phyloP scores from a whole-genome alignment of 768 basidiomycete species.

The Boletellus emodensis region DNA sequence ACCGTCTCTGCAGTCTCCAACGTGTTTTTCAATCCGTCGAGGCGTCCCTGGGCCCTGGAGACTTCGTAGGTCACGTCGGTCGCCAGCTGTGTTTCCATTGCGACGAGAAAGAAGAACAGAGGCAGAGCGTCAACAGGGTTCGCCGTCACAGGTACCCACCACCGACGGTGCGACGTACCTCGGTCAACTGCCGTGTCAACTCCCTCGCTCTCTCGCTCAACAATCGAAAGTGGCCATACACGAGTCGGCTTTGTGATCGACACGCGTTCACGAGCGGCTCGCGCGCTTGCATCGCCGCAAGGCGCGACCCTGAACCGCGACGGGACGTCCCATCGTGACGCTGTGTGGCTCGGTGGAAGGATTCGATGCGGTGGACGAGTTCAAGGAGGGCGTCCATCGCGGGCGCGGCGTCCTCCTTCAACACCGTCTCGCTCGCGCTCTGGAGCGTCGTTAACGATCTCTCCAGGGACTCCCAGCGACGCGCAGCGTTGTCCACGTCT shows the following conservation, averaged over 20 bases:
- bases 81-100: slow-evolving; percentile 2
- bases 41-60: neutral
- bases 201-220: slow-evolving; percentile 6
- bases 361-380: slow-evolving; percentile 4
- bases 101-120: too few species aligned
- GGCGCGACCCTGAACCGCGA: neutral
- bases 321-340: neutral
- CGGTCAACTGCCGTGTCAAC: slow-evolving; percentile 3
- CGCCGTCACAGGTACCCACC: too few species aligned
- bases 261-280: slow-evolving; percentile 2
- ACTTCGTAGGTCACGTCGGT: slow-evolving; percentile 14
- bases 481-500: neutral
- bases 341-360: slow-evolving; percentile 2
- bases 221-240: slow-evolving; percentile 4
- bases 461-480: slow-evolving; percentile 3
- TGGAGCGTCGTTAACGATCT: neutral
- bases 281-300: neutral
- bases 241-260: slow-evolving; percentile 5
- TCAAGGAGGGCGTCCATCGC: slow-evolving; percentile 7
- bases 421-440: neutral
- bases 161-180: neutral
- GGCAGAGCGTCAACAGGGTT: too few species aligned
- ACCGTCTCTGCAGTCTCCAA: neutral
- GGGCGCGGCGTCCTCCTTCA: neutral
- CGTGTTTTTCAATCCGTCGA: neutral